phyloP scores from a whole-genome alignment of 345 rosid species.

The Eutrema heterophyllum region DNA sequence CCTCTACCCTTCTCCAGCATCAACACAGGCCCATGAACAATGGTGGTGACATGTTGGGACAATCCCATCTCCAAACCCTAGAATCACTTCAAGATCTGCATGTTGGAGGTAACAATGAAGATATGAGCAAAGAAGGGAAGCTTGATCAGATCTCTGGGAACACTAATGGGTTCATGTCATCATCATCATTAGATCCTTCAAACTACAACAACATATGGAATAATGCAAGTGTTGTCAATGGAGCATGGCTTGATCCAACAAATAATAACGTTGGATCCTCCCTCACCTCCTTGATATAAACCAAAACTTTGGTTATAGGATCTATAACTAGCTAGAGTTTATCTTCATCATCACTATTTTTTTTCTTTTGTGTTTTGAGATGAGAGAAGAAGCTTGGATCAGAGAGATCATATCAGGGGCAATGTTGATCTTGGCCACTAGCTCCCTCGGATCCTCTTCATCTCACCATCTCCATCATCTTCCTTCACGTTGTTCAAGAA shows the following conservation, averaged over 20 bases:
- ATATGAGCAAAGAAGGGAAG: conserved; percentile 40
- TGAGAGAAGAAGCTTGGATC: conserved; percentile 74
- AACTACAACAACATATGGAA: conserved; percentile 31
- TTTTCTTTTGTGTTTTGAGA: conserved; percentile 27
- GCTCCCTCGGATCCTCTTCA: conserved; percentile 92
- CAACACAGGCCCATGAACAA: conserved; percentile 43
- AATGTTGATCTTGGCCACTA: conserved; percentile 44
- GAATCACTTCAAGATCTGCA: conserved; percentile 51
- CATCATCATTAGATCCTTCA: conserved; percentile 50
- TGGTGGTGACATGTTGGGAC: conserved; percentile 33
- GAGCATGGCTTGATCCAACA: conserved; percentile 70
- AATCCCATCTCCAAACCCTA: conserved; percentile 37
- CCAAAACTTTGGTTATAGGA: conserved; percentile 33
- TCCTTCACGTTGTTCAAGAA: conserved; percentile 29
- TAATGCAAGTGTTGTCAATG: conserved; percentile 32
- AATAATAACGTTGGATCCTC: conserved; percentile 61
- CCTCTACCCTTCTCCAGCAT: conserved; percentile 42
- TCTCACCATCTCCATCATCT: conserved; percentile 48
- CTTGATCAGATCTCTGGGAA: conserved; percentile 31
- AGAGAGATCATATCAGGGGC: conserved; percentile 65
- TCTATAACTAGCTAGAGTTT: conserved; percentile 39
- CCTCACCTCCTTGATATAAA: conserved; percentile 68
- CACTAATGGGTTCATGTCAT: conserved; percentile 27
- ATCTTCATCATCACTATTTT: conserved; percentile 22
- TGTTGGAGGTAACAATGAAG: conserved; percentile 34